Evolutionary conservation across 148 eudicot species (phyloP).

Genomic region (Persicaria tinctoria): DNA sequence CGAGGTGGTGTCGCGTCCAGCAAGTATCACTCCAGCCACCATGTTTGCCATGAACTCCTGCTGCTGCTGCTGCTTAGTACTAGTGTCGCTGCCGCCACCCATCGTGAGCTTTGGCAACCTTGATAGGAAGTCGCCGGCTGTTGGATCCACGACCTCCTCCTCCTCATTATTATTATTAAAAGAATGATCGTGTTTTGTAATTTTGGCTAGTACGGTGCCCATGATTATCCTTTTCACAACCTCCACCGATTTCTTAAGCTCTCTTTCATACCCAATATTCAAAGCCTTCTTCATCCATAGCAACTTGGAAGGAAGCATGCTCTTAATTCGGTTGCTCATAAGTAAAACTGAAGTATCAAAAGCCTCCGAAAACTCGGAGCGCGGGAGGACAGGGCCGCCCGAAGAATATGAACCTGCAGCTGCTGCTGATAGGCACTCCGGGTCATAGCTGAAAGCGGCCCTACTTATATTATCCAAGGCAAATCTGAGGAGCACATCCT

Average conservation of each 20-base stretch:
- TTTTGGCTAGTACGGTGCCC: not conserved
- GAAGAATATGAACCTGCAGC: not conserved
- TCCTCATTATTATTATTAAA: no score
- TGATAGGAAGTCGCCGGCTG: not conserved
- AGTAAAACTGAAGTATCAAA: slow-evolving; percentile 7
- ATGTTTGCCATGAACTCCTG: not conserved
- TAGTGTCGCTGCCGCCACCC: no score
- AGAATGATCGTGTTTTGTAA: not conserved
- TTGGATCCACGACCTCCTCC: no score
- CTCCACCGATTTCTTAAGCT: slow-evolving; percentile 1
- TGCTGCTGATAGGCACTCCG: not conserved
- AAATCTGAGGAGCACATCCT: slow-evolving; percentile 4
- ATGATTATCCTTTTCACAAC: not conserved
- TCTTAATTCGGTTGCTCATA: not conserved
- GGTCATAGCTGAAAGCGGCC: slow-evolving; percentile 1
- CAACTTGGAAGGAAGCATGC: slow-evolving; percentile 7
- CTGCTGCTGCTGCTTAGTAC: not conserved
- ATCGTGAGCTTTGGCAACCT: not conserved
- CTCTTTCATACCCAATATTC: slow-evolving; percentile 6
- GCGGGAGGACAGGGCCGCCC: not conserved
- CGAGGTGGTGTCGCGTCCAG: slow-evolving; percentile 3
- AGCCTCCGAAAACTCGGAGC: not conserved
- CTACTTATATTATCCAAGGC: slow-evolving; percentile 2
- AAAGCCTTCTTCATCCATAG: slow-evolving; percentile 7
- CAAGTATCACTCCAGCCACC: slow-evolving; percentile 10